These are phyloP conservation scores for Reticulascus tulasneorum DNA, from an alignment of 2,329 filamentous ascomycete species.

Conservation along the genomic window DNA sequence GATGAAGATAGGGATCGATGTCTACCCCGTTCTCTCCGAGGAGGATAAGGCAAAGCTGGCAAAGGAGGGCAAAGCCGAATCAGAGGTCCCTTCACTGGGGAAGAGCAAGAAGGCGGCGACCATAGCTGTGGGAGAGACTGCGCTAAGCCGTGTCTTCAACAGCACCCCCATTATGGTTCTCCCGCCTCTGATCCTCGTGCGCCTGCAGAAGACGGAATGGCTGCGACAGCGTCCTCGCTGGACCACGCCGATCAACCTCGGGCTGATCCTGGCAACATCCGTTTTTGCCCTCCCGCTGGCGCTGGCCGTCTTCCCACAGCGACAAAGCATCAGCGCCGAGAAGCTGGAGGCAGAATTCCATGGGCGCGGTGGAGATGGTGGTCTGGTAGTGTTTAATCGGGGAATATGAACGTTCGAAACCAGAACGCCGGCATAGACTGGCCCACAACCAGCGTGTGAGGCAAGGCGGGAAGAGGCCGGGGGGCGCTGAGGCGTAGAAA, in stretches of 20 bases:
- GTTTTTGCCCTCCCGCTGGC: slow-evolving; percentile 87
- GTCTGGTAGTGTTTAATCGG: slow-evolving; percentile 92
- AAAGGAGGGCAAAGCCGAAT: slow-evolving; percentile 57
- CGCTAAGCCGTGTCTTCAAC: slow-evolving; percentile 85
- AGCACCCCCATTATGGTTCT: slow-evolving; percentile 96
- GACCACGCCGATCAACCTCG: slow-evolving; percentile 80
- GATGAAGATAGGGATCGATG: slow-evolving; percentile 87
- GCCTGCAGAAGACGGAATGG: slow-evolving; percentile 81
- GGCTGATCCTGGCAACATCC: slow-evolving; percentile 79
- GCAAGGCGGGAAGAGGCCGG: no score
- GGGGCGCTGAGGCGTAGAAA: no score
- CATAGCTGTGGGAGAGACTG: slow-evolving; percentile 88
- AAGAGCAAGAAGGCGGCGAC: slow-evolving; percentile 85
- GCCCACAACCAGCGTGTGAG: no score
- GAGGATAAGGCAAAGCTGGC: slow-evolving; percentile 58
- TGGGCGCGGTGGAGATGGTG: slow-evolving; percentile 71
- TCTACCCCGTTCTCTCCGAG: slow-evolving; percentile 76
- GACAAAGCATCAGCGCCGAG: slow-evolving; percentile 73
- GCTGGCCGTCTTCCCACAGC: slow-evolving; percentile 86
- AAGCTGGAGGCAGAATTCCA: slow-evolving; percentile 84
- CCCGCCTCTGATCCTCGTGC: slow-evolving; percentile 79
- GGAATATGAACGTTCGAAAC: no score
- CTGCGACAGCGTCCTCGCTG: slow-evolving; percentile 71
- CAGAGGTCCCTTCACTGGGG: slow-evolving; percentile 68
- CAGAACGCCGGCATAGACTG: no score